Evolutionary conservation across 2,329 filamentous ascomycete species (phyloP).

Genomic region (Fonsecaea pugnacius): DNA sequence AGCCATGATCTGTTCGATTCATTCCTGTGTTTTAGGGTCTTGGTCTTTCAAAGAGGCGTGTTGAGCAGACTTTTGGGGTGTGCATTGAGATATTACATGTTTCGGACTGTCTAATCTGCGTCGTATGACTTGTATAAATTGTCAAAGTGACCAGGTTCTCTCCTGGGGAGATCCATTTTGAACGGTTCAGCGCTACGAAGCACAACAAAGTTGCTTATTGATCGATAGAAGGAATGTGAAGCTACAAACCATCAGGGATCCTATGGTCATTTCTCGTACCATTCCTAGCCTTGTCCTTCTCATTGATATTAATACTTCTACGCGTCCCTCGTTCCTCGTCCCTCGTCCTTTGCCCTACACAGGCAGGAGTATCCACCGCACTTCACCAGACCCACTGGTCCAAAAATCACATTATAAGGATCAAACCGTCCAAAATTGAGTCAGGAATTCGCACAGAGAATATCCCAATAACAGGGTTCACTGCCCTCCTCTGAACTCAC

Average conservation of each 20-base stretch:
- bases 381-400: not conserved
- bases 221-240: not conserved
- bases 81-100: not conserved
- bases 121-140: not conserved
- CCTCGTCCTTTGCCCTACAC: too few relatives aligned
- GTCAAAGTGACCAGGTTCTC: not conserved
- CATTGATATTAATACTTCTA: not conserved
- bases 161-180: not conserved
- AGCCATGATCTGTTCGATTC: not conserved
- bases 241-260: not conserved
- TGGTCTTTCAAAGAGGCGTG: not conserved
- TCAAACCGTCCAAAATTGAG: not conserved
- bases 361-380: not conserved
- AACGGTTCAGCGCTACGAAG: not conserved
- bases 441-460: constrained; percentile 21
- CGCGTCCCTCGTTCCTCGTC: too few relatives aligned
- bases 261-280: not conserved
- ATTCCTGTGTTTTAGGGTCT: not conserved
- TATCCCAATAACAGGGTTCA: not conserved
- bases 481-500: not conserved
- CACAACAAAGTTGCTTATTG: not conserved
- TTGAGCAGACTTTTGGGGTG: not conserved
- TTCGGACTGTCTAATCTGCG: not conserved
- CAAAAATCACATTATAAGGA: not conserved
- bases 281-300: not conserved